phyloP scores from a whole-genome alignment of 2,329 filamentous ascomycete species.

The Claviceps fusiformis region DNA sequence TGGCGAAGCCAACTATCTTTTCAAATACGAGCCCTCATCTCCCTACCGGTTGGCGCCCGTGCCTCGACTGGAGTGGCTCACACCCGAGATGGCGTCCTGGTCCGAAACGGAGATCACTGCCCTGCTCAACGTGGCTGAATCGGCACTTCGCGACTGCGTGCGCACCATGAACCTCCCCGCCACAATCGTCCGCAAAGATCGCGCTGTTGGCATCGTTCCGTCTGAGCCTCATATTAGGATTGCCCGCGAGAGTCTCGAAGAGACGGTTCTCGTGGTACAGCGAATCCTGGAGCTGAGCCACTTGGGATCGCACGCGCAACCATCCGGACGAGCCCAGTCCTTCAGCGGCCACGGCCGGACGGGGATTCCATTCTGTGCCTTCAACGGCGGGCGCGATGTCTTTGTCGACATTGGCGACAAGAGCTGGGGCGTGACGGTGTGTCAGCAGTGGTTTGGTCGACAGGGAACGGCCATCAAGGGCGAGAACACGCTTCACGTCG shows the following conservation, averaged over 20 bases:
- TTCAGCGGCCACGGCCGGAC: constrained; percentile 7
- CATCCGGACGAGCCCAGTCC: constrained; percentile 8
- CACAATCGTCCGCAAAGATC: constrained; percentile 71
- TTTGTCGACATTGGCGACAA: constrained; percentile 99
- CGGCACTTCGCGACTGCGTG: constrained; percentile 69
- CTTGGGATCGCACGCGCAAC: constrained; percentile 22
- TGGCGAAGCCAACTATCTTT: constrained; percentile 91
- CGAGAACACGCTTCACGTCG: constrained; percentile 79
- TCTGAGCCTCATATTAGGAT: constrained; percentile 48
- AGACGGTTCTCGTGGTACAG: constrained; percentile 89
- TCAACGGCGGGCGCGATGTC: constrained; percentile 94
- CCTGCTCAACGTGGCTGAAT: constrained; percentile 82
- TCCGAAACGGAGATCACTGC: constrained; percentile 60
- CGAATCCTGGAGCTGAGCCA: constrained; percentile 79
- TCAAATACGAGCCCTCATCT: constrained; percentile 55
- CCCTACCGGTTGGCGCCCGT: constrained; percentile 57
- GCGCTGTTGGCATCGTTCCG: constrained; percentile 68
- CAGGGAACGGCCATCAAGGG: constrained; percentile 40
- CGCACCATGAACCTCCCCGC: constrained; percentile 68
- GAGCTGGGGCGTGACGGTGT: constrained; percentile 85
- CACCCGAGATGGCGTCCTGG: constrained; percentile 67
- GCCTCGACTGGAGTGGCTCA: constrained; percentile 54
- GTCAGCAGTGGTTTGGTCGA: constrained; percentile 75
- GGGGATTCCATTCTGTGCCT: constrained; percentile 80
- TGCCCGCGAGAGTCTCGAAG: constrained; percentile 79